A percentile compares a stretch with the other conserved stretches of the same genome.
Evolutionary conservation across 2,329 filamentous ascomycete species (phyloP).

Genomic region (Trichoderma gracile): DNA sequence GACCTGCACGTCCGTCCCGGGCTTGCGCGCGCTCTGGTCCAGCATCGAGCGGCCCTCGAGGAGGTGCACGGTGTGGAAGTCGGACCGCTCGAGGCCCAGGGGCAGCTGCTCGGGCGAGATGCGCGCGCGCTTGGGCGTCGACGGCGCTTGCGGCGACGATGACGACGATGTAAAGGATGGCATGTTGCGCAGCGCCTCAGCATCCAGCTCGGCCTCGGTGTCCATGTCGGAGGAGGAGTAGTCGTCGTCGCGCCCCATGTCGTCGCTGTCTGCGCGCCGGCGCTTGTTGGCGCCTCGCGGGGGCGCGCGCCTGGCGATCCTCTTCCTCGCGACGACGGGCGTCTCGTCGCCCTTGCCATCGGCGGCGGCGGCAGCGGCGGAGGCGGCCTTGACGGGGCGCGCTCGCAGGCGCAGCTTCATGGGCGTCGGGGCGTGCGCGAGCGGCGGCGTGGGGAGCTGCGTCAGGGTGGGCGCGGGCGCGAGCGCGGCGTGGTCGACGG

Average conservation of each 20-base stretch:
- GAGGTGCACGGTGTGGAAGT: slow-evolving; percentile 56
- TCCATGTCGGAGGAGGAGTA: slow-evolving; percentile 29
- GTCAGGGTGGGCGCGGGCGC: slow-evolving; percentile 37
- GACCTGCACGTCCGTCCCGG: slow-evolving; percentile 44
- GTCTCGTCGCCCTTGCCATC: slow-evolving; percentile 19
- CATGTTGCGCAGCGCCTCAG: slow-evolving; percentile 17
- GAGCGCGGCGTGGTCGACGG: slow-evolving; percentile 26
- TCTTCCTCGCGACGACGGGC: slow-evolving; percentile 39
- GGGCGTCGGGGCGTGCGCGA: slow-evolving; percentile 52
- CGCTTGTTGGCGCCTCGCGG: slow-evolving; percentile 56
- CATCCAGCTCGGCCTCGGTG: slow-evolving; percentile 36
- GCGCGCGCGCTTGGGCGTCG: slow-evolving; percentile 61
- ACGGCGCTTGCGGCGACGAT: slow-evolving; percentile 38
- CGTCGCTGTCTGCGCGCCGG: slow-evolving; percentile 50
- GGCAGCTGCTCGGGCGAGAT: slow-evolving; percentile 62
- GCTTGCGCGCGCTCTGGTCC: slow-evolving; percentile 30
- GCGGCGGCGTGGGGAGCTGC: slow-evolving; percentile 58
- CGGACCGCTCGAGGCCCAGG: slow-evolving; percentile 58
- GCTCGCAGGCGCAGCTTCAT: slow-evolving; percentile 59
- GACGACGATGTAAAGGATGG: background rate
- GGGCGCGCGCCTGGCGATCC: slow-evolving; percentile 54
- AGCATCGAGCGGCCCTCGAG: slow-evolving; percentile 34
- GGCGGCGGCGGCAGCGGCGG: background rate
- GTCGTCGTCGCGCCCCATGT: slow-evolving; percentile 45
- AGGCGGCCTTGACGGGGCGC: slow-evolving; percentile 36